Evolutionary conservation across 495 filamentous ascomycete species (phyloP).

Genomic region (Podospora conica): DNA sequence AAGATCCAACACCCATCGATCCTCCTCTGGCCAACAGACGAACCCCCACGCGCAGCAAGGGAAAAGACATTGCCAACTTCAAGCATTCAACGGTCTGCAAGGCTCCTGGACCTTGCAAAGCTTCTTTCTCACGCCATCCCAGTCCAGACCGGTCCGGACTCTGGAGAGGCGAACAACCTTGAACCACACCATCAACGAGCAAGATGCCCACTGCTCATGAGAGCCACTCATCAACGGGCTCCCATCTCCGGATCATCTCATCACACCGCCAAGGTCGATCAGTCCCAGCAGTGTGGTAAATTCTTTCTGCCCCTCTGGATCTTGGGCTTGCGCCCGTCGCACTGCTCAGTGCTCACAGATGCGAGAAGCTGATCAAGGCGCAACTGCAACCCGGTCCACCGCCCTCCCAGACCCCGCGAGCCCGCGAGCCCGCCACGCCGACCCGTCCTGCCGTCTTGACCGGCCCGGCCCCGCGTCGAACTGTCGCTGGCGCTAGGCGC

Average conservation of each 20-base stretch:
- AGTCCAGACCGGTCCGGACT: too few species aligned
- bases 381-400: neutral
- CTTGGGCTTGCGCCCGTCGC: neutral
- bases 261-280: neutral
- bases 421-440: too few species aligned
- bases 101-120: too few species aligned
- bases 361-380: neutral
- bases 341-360: neutral
- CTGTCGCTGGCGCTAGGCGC: neutral
- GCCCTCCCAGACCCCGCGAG: neutral
- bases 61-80: too few species aligned
- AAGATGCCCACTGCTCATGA: neutral
- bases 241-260: neutral
- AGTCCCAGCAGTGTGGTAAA: neutral
- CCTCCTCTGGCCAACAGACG: too few species aligned
- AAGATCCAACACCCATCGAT: too few species aligned
- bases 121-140: too few species aligned
- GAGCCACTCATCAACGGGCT: neutral
- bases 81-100: too few species aligned
- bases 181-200: neutral
- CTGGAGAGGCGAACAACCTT: too few species aligned
- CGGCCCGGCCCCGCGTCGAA: neutral
- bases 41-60: too few species aligned
- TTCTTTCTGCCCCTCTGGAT: neutral
- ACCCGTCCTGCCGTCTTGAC: neutral